Percentiles rank a stretch among this genome's conserved stretches.
phyloP scores from a whole-genome alignment of 768 basidiomycete genomes.

The Lactifluus rugatus region DNA sequence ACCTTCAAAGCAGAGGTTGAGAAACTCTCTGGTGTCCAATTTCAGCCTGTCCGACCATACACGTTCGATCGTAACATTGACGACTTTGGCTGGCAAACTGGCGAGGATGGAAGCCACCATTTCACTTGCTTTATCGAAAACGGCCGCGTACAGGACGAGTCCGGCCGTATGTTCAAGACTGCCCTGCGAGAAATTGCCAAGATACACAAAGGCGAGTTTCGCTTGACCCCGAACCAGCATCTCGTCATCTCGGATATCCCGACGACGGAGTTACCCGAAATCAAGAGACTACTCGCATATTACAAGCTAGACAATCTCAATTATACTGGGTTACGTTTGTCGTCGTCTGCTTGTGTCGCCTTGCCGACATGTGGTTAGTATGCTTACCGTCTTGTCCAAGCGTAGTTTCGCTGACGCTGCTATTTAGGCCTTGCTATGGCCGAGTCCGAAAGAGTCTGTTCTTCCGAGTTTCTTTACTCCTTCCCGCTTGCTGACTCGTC shows the following conservation, averaged over 20 bases:
- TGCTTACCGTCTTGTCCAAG: not conserved
- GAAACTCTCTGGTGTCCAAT: slow-evolving; percentile 68
- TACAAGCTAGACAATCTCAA: slow-evolving; percentile 87
- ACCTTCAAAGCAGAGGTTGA: slow-evolving; percentile 87
- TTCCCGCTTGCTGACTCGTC: not conserved
- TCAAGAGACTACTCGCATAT: slow-evolving; percentile 70
- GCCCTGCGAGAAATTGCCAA: slow-evolving; percentile 89
- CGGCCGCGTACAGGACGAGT: slow-evolving; percentile 92
- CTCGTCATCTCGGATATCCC: slow-evolving; percentile 77
- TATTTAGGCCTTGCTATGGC: slow-evolving; percentile 61
- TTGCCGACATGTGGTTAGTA: slow-evolving; percentile 83
- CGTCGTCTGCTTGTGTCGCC: slow-evolving; percentile 92
- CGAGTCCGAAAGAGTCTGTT: slow-evolving; percentile 60
- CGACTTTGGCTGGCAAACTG: slow-evolving; percentile 88
- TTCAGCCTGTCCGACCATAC: slow-evolving; percentile 67
- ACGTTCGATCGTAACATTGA: slow-evolving; percentile 85
- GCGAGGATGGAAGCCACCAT: slow-evolving; percentile 81
- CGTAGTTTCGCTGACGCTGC: not conserved
- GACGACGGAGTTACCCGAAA: slow-evolving; percentile 57
- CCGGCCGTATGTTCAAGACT: slow-evolving; percentile 83
- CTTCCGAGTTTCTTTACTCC: not conserved
- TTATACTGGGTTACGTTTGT: slow-evolving; percentile 69
- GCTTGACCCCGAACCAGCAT: slow-evolving; percentile 94
- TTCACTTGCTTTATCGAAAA: slow-evolving; percentile 96
- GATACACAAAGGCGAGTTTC: slow-evolving; percentile 88